phyloP scores from a whole-genome alignment of 768 basidiomycete genomes.

The Gymnopilus dilepis region DNA sequence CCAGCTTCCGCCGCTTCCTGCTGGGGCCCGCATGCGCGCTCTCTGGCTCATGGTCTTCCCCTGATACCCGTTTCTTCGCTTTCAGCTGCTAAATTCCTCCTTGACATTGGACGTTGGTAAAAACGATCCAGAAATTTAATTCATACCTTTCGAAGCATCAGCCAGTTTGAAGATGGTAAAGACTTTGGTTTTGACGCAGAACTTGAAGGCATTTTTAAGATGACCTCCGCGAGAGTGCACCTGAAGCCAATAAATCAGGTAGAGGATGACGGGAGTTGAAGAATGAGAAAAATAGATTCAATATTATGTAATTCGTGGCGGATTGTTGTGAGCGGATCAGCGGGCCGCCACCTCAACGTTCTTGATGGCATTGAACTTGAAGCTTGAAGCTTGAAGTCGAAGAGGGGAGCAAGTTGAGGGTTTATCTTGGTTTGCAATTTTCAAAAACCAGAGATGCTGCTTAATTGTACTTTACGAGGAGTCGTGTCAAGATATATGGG shows the following conservation, averaged over 20 bases:
- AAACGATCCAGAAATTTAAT: neutral
- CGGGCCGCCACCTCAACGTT: no score
- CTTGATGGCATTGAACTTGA: no score
- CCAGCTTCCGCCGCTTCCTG: slow-evolving; percentile 37
- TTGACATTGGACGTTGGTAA: neutral
- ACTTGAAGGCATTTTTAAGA: neutral
- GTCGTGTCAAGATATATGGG: no score
- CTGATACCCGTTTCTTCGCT: slow-evolving; percentile 15
- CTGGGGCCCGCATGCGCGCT: neutral
- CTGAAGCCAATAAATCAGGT: neutral
- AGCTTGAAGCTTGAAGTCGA: no score
- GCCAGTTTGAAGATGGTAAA: slow-evolving; percentile 62
- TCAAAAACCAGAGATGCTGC: no score
- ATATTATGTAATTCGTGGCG: slow-evolving; percentile 4
- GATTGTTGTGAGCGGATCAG: no score
- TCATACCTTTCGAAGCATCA: slow-evolving; percentile 57
- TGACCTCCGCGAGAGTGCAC: neutral
- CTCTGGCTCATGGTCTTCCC: neutral
- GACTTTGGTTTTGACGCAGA: slow-evolving; percentile 4
- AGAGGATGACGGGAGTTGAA: neutral
- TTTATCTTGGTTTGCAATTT: no score
- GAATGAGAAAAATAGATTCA: neutral
- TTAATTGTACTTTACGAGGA: no score
- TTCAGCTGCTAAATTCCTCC: slow-evolving; percentile 6
- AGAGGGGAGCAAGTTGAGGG: no score